A percentile compares a stretch with the other conserved stretches of the same genome.
Conservation (phyloP, 345 rosid species). For the Citrus trifoliata region DNA sequence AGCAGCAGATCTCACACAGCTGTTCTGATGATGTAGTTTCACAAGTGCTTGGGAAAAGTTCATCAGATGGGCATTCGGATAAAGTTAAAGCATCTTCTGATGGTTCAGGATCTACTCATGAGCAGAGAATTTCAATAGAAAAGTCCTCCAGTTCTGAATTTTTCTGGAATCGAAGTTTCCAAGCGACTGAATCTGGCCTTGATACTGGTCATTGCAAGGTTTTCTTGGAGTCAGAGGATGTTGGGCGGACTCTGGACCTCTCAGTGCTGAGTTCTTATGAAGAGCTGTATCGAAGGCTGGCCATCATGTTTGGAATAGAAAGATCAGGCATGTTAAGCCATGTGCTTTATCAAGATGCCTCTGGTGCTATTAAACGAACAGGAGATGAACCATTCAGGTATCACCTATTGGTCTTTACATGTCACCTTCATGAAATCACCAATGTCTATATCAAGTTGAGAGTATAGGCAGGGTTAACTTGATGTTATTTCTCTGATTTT, state of each 20-base stretch:
- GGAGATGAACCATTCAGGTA: conserved; percentile 96
- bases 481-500: not conserved
- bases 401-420: not conserved
- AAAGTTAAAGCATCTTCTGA: conserved; percentile 28
- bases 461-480: not conserved
- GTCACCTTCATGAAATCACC: not conserved
- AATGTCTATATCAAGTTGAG: not conserved
- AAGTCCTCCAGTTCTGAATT: conserved; percentile 34
- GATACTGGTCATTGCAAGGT: conserved; percentile 88
- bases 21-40: conserved; percentile 40
- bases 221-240: conserved; percentile 87
- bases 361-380: conserved; percentile 51
- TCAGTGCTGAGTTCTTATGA: conserved; percentile 71
- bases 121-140: conserved; percentile 28
- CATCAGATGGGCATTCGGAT: conserved; percentile 20
- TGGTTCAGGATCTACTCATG: conserved; percentile 25
- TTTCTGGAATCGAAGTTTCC: conserved; percentile 45
- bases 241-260: conserved; percentile 84
- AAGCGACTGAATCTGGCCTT: conserved; percentile 28
- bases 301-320: conserved; percentile 74
- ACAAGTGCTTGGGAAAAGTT: conserved; percentile 29
- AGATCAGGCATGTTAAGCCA: conserved; percentile 50
- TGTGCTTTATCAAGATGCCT: conserved; percentile 67
- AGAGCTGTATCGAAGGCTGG: conserved; percentile 61
- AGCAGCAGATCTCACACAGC: conserved; percentile 54